Evolutionary conservation across 1,284 basidiomycete species (phyloP).

Genomic region (Waitea zeae): DNA sequence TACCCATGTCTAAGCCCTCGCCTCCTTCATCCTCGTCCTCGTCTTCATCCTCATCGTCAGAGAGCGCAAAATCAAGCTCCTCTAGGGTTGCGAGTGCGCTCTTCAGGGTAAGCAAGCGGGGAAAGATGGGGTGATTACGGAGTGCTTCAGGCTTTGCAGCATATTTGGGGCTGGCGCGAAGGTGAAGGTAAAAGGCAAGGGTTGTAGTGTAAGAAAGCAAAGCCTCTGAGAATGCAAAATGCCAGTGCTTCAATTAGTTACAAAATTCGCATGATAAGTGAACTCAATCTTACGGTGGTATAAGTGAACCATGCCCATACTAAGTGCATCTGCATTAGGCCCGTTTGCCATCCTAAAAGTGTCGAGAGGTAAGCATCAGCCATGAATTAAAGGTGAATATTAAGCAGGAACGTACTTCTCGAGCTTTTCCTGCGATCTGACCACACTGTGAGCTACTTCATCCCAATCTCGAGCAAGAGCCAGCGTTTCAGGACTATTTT

Average conservation of each 20-base stretch:
- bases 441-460: conserved; percentile 37
- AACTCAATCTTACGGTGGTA: conserved; percentile 60
- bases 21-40: conserved; percentile 14
- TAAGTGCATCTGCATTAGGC: conserved; percentile 25
- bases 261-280: no score
- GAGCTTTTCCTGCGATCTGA: conserved; percentile 35
- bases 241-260: no score
- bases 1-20: conserved; percentile 9
- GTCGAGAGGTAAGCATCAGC: neutral
- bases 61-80: conserved; percentile 54
- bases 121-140: conserved; percentile 62
- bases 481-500: conserved; percentile 63
- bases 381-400: conserved; percentile 1
- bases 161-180: conserved; percentile 57
- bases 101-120: conserved; percentile 75
- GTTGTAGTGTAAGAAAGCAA: conserved; percentile 81
- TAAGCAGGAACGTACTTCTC: conserved; percentile 26
- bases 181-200: conserved; percentile 85
- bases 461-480: conserved; percentile 66
- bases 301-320: conserved; percentile 52
- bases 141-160: conserved; percentile 44
- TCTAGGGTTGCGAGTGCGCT: conserved; percentile 71
- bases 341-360: conserved; percentile 26
- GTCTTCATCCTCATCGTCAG: conserved; percentile 27
- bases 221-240: conserved; percentile 37